These are phyloP conservation scores for Colletotrichum tofieldiae DNA, from an alignment of 2,329 filamentous ascomycete genomes.

Conservation along the genomic window DNA sequence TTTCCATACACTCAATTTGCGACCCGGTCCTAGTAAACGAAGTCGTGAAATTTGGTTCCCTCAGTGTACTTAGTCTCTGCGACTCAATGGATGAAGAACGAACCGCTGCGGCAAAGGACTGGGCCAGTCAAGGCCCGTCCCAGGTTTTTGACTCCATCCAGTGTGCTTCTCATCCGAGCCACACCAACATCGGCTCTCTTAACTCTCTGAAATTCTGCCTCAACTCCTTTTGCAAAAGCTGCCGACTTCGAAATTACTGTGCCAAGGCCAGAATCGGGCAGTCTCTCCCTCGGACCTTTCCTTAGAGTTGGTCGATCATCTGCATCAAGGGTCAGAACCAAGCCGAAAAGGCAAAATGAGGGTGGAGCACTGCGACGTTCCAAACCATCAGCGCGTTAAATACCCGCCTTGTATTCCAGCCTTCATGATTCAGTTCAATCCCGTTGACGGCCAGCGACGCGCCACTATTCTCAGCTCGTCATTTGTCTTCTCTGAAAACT, in stretches of 20 bases:
- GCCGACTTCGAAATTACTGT: not conserved
- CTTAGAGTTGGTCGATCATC: slow-evolving; percentile 32
- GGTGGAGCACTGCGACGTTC: slow-evolving; percentile 29
- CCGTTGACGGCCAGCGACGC: not conserved
- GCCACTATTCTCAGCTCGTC: not conserved
- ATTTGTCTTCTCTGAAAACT: slow-evolving; percentile 16
- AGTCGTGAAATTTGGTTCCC: not conserved
- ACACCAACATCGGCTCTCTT: slow-evolving; percentile 17
- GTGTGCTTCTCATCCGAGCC: slow-evolving; percentile 37
- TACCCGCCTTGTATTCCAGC: slow-evolving; percentile 3
- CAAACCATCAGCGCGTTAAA: slow-evolving; percentile 10
- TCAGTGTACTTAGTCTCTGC: no score
- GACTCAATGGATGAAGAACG: not conserved
- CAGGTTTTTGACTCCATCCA: slow-evolving; percentile 26
- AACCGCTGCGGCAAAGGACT: not conserved
- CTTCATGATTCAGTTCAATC: slow-evolving; percentile 20
- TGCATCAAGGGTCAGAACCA: slow-evolving; percentile 21
- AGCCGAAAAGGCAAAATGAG: slow-evolving; percentile 12
- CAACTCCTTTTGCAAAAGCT: not conserved
- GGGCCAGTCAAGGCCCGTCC: slow-evolving; percentile 3
- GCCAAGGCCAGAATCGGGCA: not conserved
- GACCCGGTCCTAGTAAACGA: not conserved
- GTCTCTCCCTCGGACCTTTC: slow-evolving; percentile 19
- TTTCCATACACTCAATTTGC: not conserved
- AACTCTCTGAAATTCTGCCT: not conserved